A percentile compares a stretch with the other conserved stretches of the same genome.
phyloP scores from a whole-genome alignment of 176 grass and related monocot genomes.

The Cymbopogon citratus region DNA sequence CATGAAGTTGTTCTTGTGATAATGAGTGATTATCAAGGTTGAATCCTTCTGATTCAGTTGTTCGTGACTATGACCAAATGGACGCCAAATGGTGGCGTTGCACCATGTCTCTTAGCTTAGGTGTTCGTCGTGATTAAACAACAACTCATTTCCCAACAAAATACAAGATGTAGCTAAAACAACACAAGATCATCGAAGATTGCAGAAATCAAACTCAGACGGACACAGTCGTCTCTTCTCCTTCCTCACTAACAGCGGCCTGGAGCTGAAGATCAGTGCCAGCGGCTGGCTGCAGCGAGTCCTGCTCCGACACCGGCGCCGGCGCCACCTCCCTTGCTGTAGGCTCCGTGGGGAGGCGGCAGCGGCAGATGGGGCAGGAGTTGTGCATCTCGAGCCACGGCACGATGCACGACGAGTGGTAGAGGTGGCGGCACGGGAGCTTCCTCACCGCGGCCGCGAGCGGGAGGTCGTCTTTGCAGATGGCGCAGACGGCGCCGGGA shows the following conservation, averaged over 20 bases:
- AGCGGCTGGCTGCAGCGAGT: not conserved
- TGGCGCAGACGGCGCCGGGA: not conserved
- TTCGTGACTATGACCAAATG: no score
- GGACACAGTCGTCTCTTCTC: not conserved
- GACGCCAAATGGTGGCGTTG: no score
- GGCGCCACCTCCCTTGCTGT: not conserved
- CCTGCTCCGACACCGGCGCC: not conserved
- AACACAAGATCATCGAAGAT: no score
- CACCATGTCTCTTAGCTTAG: no score
- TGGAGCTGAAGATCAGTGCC: conserved; percentile 31
- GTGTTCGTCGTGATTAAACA: no score
- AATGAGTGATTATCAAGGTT: no score
- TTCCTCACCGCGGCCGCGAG: conserved; percentile 32
- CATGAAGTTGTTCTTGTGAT: no score
- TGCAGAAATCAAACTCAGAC: not conserved
- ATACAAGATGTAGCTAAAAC: no score
- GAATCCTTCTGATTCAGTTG: no score
- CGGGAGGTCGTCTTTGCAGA: conserved; percentile 66
- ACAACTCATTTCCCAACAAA: no score
- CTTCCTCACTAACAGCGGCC: conserved; percentile 32
- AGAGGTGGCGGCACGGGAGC: conserved; percentile 70
- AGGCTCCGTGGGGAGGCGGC: conserved; percentile 38
- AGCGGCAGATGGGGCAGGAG: conserved; percentile 61
- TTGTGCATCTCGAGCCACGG: conserved; percentile 81
- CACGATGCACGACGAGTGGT: conserved; percentile 78